Percentiles rank a stretch among this genome's conserved stretches.
phyloP scores from a whole-genome alignment of 108 stramenopile species.

The Epipyxis sp. region DNA sequence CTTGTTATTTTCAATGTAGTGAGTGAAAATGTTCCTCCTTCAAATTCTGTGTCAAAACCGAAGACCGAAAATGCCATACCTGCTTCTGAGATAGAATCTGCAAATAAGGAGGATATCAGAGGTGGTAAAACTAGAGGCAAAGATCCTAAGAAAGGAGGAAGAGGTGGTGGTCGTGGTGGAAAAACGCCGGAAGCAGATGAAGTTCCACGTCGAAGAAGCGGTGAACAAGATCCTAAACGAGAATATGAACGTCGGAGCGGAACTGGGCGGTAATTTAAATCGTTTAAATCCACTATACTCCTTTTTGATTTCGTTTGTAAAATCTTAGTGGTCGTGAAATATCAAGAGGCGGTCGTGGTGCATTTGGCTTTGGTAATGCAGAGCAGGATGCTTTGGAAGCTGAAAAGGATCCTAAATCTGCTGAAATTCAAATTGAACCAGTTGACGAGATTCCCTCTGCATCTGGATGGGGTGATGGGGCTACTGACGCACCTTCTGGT shows the following conservation, averaged over 20 bases:
- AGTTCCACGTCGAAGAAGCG: not conserved
- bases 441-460: not conserved
- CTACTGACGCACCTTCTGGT: not conserved
- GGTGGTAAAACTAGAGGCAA: not conserved
- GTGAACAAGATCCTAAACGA: too few species aligned
- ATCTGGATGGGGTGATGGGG: not conserved
- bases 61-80: not conserved
- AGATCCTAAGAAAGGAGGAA: not conserved
- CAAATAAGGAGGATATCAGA: not conserved
- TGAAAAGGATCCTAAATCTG: not conserved
- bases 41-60: too few species aligned
- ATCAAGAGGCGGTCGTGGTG: not conserved
- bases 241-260: not conserved
- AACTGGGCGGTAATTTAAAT: too few species aligned
- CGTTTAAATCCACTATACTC: too few species aligned
- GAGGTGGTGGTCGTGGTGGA: not conserved
- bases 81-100: not conserved
- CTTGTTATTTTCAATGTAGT: too few species aligned
- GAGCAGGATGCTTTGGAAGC: conserved; percentile 19
- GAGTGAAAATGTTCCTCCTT: too few species aligned
- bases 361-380: not conserved
- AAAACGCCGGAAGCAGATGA: not conserved
- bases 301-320: too few species aligned
- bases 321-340: not conserved
- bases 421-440: not conserved